A percentile compares a stretch with the other conserved stretches of the same genome.
These are phyloP conservation scores for Saccharomyces hybrid DNA, from an alignment of 1,139 yeast species.

Conservation along the genomic window DNA sequence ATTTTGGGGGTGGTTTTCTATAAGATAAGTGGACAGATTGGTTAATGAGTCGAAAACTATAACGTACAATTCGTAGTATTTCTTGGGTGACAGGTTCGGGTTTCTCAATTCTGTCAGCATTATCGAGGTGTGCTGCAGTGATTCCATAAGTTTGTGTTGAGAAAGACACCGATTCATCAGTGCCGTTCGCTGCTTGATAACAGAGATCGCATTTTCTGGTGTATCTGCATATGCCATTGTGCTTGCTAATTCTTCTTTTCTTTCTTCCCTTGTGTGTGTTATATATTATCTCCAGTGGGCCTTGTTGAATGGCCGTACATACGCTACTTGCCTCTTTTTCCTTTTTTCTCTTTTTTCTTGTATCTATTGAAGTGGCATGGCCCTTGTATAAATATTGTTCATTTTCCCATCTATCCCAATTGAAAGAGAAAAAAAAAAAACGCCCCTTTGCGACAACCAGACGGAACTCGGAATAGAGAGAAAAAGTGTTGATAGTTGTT, in stretches of 20 bases:
- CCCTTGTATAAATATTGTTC: background rate
- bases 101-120: constrained; percentile 79
- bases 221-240: constrained; percentile 27
- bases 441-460: background rate
- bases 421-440: background rate
- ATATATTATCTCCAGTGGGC: background rate
- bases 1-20: constrained; percentile 53
- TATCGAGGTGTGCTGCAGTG: constrained; percentile 79
- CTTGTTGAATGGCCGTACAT: background rate
- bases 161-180: constrained; percentile 74
- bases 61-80: constrained; percentile 87
- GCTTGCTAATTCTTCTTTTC: background rate
- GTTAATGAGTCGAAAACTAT: constrained; percentile 79
- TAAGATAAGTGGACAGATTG: constrained; percentile 54
- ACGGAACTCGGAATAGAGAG: background rate
- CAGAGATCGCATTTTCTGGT: constrained; percentile 23
- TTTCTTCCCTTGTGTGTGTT: background rate
- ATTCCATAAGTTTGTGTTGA: constrained; percentile 66
- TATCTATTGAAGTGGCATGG: background rate
- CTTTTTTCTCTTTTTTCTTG: background rate
- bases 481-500: background rate
- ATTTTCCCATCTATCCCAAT: background rate
- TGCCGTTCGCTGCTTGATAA: constrained; percentile 60
- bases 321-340: background rate
- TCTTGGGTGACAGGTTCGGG: constrained; percentile 72